A percentile compares a stretch with the other conserved stretches of the same genome.
These are phyloP conservation scores for Phytophthora palmivora DNA, from an alignment of 352 stramenopile genomes.

Conservation along the genomic window DNA sequence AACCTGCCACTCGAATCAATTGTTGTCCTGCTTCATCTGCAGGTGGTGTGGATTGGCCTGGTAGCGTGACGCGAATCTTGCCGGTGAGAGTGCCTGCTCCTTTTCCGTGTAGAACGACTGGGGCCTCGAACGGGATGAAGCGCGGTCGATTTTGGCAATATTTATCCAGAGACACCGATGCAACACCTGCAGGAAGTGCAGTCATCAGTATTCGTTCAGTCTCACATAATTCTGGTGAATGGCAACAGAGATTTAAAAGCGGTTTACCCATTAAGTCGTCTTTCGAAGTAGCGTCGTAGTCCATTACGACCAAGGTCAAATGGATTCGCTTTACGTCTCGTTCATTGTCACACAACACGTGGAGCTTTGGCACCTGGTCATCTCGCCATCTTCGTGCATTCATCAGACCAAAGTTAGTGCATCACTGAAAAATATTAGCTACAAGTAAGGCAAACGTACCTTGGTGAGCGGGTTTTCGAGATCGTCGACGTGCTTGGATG, in stretches of 20 bases:
- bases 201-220: constrained; percentile 6
- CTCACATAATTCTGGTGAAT: not conserved
- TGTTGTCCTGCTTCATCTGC: constrained; percentile 30
- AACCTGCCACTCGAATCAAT: constrained; percentile 50
- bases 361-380: constrained; percentile 71
- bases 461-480: constrained; percentile 67
- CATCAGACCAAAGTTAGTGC: constrained; percentile 3
- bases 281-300: constrained; percentile 79
- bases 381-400: constrained; percentile 55
- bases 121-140: constrained; percentile 66
- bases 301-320: constrained; percentile 80
- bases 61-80: constrained; percentile 66
- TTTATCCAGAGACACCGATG: constrained; percentile 63
- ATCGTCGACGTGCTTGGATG: constrained; percentile 69
- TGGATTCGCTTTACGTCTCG: constrained; percentile 69
- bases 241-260: not conserved
- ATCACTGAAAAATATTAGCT: not conserved
- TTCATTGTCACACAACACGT: constrained; percentile 56
- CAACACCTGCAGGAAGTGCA: constrained; percentile 43
- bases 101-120: constrained; percentile 62
- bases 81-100: constrained; percentile 56
- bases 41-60: constrained; percentile 45
- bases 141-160: constrained; percentile 48
- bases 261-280: constrained; percentile 73
- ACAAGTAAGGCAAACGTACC: constrained; percentile 37